phyloP scores from a whole-genome alignment of 2,329 filamentous ascomycete genomes.

The Trichophyton equinum region DNA sequence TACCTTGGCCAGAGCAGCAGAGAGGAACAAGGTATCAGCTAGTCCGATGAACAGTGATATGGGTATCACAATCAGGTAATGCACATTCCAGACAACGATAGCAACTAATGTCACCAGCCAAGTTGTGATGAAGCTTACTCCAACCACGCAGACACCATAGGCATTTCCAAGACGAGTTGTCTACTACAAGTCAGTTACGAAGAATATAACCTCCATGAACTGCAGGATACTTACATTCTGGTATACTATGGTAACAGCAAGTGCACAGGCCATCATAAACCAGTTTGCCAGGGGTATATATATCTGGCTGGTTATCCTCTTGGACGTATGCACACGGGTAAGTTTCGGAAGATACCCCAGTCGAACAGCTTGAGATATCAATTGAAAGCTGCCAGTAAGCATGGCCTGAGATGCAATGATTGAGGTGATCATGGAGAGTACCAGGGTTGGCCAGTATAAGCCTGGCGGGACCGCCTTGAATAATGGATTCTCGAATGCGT shows the following conservation, averaged over 20 bases:
- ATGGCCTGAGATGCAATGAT: slow-evolving; percentile 69
- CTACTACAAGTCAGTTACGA: slow-evolving; percentile 21
- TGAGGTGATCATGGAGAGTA: slow-evolving; percentile 57
- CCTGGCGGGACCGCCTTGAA: slow-evolving; percentile 57
- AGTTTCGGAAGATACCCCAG: slow-evolving; percentile 64
- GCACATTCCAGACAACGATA: slow-evolving; percentile 57
- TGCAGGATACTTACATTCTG: slow-evolving; percentile 39
- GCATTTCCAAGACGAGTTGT: slow-evolving; percentile 59
- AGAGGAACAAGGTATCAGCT: slow-evolving; percentile 58
- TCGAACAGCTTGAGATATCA: slow-evolving; percentile 60
- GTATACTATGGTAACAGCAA: slow-evolving; percentile 63
- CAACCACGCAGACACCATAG: slow-evolving; percentile 68
- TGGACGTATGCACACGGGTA: slow-evolving; percentile 58
- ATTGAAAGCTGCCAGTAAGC: slow-evolving; percentile 62
- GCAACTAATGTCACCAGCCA: slow-evolving; percentile 61
- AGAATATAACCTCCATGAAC: background rate
- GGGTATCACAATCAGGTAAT: slow-evolving; percentile 46
- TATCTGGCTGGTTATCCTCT: slow-evolving; percentile 58
- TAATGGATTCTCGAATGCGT: slow-evolving; percentile 59
- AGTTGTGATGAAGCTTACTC: slow-evolving; percentile 67
- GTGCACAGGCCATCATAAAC: slow-evolving; percentile 61
- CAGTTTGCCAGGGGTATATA: slow-evolving; percentile 68
- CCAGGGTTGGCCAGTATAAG: slow-evolving; percentile 54
- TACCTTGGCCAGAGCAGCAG: slow-evolving; percentile 58
- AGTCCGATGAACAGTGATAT: slow-evolving; percentile 52